A percentile compares a stretch with the other conserved stretches of the same genome.
phyloP scores from a whole-genome alignment of 352 stramenopile species.

The Globisporangium barbulae region DNA sequence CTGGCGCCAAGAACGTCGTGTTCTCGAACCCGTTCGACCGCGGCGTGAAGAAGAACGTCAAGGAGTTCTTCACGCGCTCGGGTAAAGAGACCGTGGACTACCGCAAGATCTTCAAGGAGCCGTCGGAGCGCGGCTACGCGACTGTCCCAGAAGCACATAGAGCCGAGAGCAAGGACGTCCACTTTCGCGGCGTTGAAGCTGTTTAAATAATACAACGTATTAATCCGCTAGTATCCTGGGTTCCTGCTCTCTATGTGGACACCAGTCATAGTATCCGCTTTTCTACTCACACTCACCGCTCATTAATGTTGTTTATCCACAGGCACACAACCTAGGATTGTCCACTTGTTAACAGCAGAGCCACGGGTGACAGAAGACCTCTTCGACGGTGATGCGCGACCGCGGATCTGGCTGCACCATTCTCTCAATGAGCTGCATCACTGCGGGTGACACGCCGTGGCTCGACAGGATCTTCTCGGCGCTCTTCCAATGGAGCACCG shows the following conservation, averaged over 20 bases:
- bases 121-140: conserved; percentile 9
- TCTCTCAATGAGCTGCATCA: conserved; percentile 29
- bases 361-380: conserved; percentile 29
- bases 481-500: conserved; percentile 37
- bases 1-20: neutral
- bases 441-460: conserved; percentile 27
- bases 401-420: conserved; percentile 40
- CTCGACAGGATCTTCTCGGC: conserved; percentile 29
- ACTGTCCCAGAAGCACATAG: conserved; percentile 19
- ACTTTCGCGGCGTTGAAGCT: conserved; percentile 8
- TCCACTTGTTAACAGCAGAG: conserved; percentile 3
- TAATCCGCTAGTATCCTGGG: neutral
- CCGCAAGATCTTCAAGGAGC: conserved; percentile 32
- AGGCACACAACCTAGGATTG: too few relatives aligned
- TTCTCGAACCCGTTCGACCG: conserved; percentile 47
- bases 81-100: conserved; percentile 37
- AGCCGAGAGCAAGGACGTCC: conserved; percentile 16
- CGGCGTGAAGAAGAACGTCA: conserved; percentile 35
- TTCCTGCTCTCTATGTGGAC: neutral
- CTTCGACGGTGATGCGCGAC: conserved; percentile 32
- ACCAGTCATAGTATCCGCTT: too few relatives aligned
- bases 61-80: conserved; percentile 47
- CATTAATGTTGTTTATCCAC: neutral
- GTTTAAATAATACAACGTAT: conserved; percentile 19
- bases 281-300: neutral